Base-by-base conservation (phyloP, 768 basidiomycete genomes). In the Pisolithus orientalis region DNA sequence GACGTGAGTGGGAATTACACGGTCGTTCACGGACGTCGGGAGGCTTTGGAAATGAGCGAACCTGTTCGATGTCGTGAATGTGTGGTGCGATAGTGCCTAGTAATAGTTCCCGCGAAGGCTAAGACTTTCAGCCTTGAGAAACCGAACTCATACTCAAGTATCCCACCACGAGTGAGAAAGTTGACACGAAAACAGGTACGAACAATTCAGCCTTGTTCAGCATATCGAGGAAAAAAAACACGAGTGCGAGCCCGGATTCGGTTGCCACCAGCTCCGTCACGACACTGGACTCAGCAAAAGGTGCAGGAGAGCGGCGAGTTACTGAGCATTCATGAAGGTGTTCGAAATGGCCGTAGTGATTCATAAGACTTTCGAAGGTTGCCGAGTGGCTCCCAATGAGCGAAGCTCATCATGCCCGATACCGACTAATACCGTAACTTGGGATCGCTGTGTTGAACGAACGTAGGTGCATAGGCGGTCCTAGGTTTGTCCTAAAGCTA, bases 31-130 rank as follows among this genome's bases (percentile, higher is more conserved):
- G 28, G 82, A 49, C 4, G 62, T 55, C 27, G 59, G 52, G n/a
- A 70, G 21, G 70, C 5, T 49, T 45, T 5, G 65, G 49, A 16
- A 70, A 61, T 2, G 72, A 57, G 46, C 59, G 65, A 47, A 62
- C 59, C 38, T 56, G 64, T 31, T 72, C 64, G 38, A 69, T 67
- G 16, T 59, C 50, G 47, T 70, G 71, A 39, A 80, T 66, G 11
- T 61, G 58, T 7, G 66, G 64, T 17, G 79, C 68, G 28, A 80
- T 65, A 5, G 66, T 57, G 11, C 65, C 59, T 24, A 81, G 48
- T 4, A 81, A 68, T 60, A 39, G 68, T 25, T 75, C 73, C 11
- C 62, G 54, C 29, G 71, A 62, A 44, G 76, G 65, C 0, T 31
- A 63, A 11, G 31, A 8, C 3, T 13, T 28, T 3, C 53, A 39